Conservation (phyloP, 1,284 basidiomycete genomes). For the Cystobasidium slooffiae region DNA sequence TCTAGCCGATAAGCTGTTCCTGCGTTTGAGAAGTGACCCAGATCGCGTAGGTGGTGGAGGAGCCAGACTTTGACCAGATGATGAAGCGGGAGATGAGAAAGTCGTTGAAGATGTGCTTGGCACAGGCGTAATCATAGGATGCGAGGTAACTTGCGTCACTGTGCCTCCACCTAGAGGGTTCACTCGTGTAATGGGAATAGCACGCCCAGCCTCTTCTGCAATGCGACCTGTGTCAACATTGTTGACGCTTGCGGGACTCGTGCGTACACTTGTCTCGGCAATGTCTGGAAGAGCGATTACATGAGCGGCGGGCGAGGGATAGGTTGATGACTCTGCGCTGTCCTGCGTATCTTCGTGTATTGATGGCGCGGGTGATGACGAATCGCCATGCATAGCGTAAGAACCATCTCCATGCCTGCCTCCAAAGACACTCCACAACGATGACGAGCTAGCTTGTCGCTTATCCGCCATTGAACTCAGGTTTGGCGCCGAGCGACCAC, state of each 20-base stretch:
- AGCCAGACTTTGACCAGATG: background rate
- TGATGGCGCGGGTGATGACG: slow-evolving; percentile 32
- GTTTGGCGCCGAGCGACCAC: slow-evolving; percentile 36
- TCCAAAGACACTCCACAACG: slow-evolving; percentile 38
- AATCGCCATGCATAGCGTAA: background rate
- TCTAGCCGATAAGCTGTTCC: slow-evolving; percentile 37
- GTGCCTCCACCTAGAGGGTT: background rate
- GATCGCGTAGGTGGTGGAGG: background rate
- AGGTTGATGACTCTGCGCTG: slow-evolving; percentile 24
- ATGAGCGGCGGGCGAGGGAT: slow-evolving; percentile 8
- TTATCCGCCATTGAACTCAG: slow-evolving; percentile 33
- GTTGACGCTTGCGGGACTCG: background rate
- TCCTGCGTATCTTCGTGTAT: slow-evolving; percentile 36
- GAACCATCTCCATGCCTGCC: slow-evolving; percentile 3
- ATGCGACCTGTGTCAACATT: background rate
- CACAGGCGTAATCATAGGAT: background rate
- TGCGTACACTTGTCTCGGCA: background rate
- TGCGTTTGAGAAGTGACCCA: slow-evolving; percentile 31
- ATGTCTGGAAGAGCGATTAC: background rate
- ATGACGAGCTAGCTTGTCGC: slow-evolving; percentile 33
- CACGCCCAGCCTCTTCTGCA: background rate
- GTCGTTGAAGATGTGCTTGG: background rate
- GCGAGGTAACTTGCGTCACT: background rate
- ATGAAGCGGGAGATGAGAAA: background rate
- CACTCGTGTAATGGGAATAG: slow-evolving; percentile 16